Percentiles rank a stretch among this genome's conserved stretches.
phyloP scores from a whole-genome alignment of 208 protist species.

The Kentomonas sorsogonicus region DNA sequence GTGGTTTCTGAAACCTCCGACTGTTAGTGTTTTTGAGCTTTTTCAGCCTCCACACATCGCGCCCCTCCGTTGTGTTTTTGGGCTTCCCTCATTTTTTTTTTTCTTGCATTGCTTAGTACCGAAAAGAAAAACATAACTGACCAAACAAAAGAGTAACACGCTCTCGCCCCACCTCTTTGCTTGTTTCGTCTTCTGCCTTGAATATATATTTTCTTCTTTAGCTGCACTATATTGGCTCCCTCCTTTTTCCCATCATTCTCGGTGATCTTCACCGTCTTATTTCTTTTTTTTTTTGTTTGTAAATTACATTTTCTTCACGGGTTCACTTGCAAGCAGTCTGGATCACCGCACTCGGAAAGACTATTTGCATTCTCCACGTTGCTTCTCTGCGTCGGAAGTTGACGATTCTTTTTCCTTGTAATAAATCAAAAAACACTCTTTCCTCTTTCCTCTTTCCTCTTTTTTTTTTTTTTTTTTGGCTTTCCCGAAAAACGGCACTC shows the following conservation, averaged over 20 bases:
- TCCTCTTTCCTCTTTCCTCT: conserved; percentile 8
- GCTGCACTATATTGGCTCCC: too few species aligned
- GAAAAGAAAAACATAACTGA: too few species aligned
- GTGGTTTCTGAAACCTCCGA: too few species aligned
- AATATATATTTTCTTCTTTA: too few species aligned
- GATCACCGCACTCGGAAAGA: too few species aligned
- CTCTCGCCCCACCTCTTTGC: too few species aligned
- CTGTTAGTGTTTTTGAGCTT: too few species aligned
- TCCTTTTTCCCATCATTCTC: conserved; percentile 11
- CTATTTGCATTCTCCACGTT: not conserved
- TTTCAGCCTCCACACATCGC: too few species aligned
- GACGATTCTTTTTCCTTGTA: conserved; percentile 8
- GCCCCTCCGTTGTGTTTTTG: not conserved
- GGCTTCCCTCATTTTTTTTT: conserved; percentile 3
- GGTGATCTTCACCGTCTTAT: conserved; percentile 4
- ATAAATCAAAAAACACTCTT: conserved; percentile 4
- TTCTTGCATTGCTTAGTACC: too few species aligned
- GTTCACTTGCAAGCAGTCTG: conserved; percentile 1
- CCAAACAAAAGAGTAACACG: too few species aligned
- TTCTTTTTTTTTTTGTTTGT: not conserved
- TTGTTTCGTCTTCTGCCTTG: too few species aligned
- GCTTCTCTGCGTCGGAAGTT: conserved; percentile 6
- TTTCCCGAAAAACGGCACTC: too few species aligned
- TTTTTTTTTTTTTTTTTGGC: conserved; percentile 12
- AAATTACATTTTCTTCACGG: conserved; percentile 2